Conservation (phyloP, 2,329 filamentous ascomycete species). For the Neoscytalidium dimidiatum region DNA sequence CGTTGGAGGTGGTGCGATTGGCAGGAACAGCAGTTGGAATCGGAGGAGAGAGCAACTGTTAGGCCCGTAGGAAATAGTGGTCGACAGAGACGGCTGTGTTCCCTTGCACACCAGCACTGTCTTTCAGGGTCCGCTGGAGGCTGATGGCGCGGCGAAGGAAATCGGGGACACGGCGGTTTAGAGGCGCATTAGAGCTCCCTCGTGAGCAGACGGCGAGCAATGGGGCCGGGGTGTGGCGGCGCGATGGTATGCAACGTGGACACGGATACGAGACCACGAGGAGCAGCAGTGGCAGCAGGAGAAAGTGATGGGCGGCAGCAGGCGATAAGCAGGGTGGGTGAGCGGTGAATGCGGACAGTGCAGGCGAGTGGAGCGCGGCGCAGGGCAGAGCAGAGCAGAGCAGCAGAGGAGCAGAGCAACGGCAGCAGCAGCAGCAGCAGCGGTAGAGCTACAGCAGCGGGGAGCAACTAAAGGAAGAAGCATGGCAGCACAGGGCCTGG, state of each 20-base stretch:
- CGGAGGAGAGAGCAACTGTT: not conserved
- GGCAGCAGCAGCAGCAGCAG: too few relatives aligned
- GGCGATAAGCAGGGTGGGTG: not conserved
- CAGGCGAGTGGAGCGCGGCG: not conserved
- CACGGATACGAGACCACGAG: conserved; percentile 16
- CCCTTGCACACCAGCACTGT: not conserved
- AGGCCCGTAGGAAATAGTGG: not conserved
- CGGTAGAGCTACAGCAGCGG: too few relatives aligned
- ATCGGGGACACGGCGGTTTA: not conserved
- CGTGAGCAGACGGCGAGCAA: conserved; percentile 5
- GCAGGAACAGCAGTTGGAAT: not conserved
- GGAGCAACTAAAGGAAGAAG: too few relatives aligned
- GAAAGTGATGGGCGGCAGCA: not conserved
- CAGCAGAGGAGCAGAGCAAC: not conserved
- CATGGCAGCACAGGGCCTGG: too few relatives aligned
- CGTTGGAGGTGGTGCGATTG: not conserved
- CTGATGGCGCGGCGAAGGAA: conserved; percentile 1
- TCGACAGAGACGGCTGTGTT: not conserved
- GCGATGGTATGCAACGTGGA: conserved; percentile 4
- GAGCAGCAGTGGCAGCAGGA: not conserved
- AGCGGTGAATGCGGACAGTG: not conserved
- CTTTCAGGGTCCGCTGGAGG: conserved; percentile 1
- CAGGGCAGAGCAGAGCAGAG: not conserved
- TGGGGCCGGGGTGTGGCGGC: not conserved
- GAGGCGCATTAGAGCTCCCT: conserved; percentile 3